Conservation (phyloP, 352 stramenopile species). For the Globisporangium yorkense region DNA sequence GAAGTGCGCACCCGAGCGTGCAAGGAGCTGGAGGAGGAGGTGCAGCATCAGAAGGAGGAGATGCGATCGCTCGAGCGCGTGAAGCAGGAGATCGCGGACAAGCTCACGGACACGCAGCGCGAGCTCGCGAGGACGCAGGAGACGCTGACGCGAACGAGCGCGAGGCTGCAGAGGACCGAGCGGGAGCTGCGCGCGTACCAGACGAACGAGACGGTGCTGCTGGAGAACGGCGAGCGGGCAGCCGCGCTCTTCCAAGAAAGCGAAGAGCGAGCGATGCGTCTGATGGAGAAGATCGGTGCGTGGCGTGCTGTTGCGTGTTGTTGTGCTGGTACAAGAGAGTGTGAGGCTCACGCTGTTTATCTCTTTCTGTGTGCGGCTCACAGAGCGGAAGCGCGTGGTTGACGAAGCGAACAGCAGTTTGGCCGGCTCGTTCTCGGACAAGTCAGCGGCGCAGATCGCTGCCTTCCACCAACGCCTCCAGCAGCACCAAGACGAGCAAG, state of each 20-base stretch:
- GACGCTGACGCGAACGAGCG: constrained; percentile 22
- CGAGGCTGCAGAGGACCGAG: constrained; percentile 15
- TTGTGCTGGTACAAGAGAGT: neutral
- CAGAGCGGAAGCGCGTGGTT: constrained; percentile 41
- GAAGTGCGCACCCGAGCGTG: constrained; percentile 47
- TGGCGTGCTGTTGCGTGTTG: neutral
- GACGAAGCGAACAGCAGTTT: constrained; percentile 47
- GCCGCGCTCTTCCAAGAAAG: constrained; percentile 52
- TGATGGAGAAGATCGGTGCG: constrained; percentile 55
- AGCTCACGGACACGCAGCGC: constrained; percentile 25
- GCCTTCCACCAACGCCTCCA: constrained; percentile 37
- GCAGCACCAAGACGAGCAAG: constrained; percentile 49
- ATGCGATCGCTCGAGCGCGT: constrained; percentile 32
- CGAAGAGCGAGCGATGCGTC: constrained; percentile 32
- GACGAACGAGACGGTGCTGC: constrained; percentile 47
- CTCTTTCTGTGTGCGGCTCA: constrained; percentile 2
- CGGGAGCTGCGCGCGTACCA: constrained; percentile 22
- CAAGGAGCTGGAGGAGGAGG: constrained; percentile 71
- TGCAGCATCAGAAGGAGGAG: constrained; percentile 44
- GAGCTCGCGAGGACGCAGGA: constrained; percentile 23
- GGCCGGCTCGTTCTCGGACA: constrained; percentile 32
- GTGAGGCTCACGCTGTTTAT: neutral
- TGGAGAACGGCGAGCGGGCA: constrained; percentile 45
- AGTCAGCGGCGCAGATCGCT: constrained; percentile 35
- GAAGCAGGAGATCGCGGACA: constrained; percentile 40